Base-by-base conservation (phyloP, 2,329 filamentous ascomycete species). In the Chrysosporium queenslandicum region DNA sequence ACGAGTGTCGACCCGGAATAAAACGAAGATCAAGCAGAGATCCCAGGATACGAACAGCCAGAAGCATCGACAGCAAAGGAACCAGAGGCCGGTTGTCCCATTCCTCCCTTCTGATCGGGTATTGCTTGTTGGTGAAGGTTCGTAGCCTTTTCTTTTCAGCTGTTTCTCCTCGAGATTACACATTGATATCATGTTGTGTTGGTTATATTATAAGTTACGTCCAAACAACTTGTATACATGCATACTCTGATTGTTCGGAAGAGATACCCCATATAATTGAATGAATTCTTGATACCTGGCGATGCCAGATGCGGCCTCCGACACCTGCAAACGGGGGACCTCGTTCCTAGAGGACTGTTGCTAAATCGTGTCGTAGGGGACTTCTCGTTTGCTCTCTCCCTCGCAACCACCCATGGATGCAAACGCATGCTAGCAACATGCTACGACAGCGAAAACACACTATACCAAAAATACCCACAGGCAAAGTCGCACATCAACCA, bases 401-500 rank as follows among this genome's bases (percentile, higher is more conserved):
- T 75, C 23, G 65, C 66, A 46, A 64, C 58, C 23, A 64, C 71
- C 55, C 67, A 74, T 59, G 63, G 63, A 52, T 73, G 70, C 57
- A 65, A 60, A 46, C 60, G 64, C 40, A 55, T 75, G 7, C 60
- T 68, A 25, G 70, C 72, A 7, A 75, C 72, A 30, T 70, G 68
- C 57, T 74, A 72, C 55, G 73, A 75, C 56, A 68, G 66, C 11
- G 60, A 65, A 49, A 65, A 71, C 23, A 61, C 59, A 48, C 74
- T 96, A 1, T 68, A 74, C 9, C 74, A 71, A 55, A 95, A 94
- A 69, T 90, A 91, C 60, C 87, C 87, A 0, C 81, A 87, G 59
- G 83, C 77, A 1, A 70, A 73, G 48, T 74, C 73, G 53, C 80
- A 85, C 62, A 77, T 83, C 55, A 69, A 73, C 56, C 69, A 74